Conservation (phyloP, 257 asterid genomes). For the Lavandula angustifolia region DNA sequence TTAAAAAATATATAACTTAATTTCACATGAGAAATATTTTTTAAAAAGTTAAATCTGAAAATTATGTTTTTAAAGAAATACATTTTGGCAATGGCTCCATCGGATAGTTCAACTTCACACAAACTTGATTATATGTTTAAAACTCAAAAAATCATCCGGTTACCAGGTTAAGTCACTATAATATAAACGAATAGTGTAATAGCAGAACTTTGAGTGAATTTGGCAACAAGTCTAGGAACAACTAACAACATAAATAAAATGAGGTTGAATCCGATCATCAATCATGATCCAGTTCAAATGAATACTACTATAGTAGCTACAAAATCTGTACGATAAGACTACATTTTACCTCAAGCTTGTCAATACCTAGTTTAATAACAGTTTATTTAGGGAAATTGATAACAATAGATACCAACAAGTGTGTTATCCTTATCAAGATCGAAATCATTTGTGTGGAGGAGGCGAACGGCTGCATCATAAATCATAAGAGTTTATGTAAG, state of each 20-base stretch:
- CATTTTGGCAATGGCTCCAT: no score
- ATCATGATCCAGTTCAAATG: background rate
- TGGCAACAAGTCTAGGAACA: slow-evolving; percentile 15
- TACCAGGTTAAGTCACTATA: no score
- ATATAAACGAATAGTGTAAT: no score
- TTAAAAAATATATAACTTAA: no score
- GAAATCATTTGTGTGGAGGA: slow-evolving; percentile 53
- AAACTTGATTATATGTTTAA: no score
- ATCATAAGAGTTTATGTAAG: background rate
- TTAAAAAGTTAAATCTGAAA: no score
- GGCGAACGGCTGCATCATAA: slow-evolving; percentile 63
- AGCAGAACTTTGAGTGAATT: no score
- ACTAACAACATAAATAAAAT: background rate
- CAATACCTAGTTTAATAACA: background rate
- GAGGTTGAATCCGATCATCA: background rate
- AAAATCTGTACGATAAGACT: background rate
- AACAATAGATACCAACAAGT: slow-evolving; percentile 1
- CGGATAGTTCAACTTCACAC: no score
- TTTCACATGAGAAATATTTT: no score
- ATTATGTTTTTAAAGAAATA: no score
- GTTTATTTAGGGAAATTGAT: background rate
- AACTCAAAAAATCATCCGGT: no score
- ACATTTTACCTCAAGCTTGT: background rate
- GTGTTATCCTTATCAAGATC: slow-evolving; percentile 43
- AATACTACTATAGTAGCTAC: background rate